phyloP scores from a whole-genome alignment of 73 alveolate genomes.

The Loxodes magnus region DNA sequence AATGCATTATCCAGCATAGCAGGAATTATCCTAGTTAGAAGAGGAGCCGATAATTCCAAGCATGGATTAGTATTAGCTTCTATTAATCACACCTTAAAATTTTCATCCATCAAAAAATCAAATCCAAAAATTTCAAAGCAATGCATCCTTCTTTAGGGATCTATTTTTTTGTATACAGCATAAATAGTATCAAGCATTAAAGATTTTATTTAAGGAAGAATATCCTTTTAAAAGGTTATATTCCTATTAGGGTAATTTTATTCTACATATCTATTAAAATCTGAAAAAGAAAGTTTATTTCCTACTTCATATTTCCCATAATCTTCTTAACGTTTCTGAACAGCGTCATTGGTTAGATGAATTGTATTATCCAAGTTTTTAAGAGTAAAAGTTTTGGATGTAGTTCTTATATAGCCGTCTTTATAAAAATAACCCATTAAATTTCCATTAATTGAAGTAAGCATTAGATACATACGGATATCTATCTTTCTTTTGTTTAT shows the following conservation, averaged over 20 bases:
- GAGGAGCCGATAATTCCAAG: slow-evolving; percentile 68
- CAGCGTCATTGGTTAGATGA: slow-evolving; percentile 73
- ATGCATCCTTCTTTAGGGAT: slow-evolving; percentile 44
- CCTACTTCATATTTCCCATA: slow-evolving; percentile 76
- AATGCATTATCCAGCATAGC: slow-evolving; percentile 82
- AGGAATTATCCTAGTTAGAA: slow-evolving; percentile 54
- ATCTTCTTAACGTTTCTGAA: slow-evolving; percentile 38
- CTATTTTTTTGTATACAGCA: slow-evolving; percentile 56
- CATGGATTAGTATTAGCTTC: slow-evolving; percentile 86
- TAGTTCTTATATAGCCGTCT: slow-evolving; percentile 69
- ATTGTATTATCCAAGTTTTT: slow-evolving; percentile 38
- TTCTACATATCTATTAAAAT: slow-evolving; percentile 19
- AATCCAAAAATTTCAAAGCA: slow-evolving; percentile 89
- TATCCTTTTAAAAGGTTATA: slow-evolving; percentile 29
- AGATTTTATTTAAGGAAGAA: slow-evolving; percentile 47
- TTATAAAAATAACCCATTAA: slow-evolving; percentile 21
- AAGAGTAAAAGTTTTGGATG: slow-evolving; percentile 32
- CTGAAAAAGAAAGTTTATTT: slow-evolving; percentile 47
- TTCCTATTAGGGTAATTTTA: slow-evolving; percentile 8
- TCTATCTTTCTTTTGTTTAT: slow-evolving; percentile 45
- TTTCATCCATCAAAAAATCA: slow-evolving; percentile 76
- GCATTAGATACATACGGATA: slow-evolving; percentile 48
- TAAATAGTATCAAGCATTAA: slow-evolving; percentile 58
- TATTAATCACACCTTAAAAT: slow-evolving; percentile 65
- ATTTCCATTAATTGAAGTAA: slow-evolving; percentile 25